These are phyloP conservation scores for Effrenium voratum DNA, from an alignment of 73 alveolate species.

Conservation along the genomic window DNA sequence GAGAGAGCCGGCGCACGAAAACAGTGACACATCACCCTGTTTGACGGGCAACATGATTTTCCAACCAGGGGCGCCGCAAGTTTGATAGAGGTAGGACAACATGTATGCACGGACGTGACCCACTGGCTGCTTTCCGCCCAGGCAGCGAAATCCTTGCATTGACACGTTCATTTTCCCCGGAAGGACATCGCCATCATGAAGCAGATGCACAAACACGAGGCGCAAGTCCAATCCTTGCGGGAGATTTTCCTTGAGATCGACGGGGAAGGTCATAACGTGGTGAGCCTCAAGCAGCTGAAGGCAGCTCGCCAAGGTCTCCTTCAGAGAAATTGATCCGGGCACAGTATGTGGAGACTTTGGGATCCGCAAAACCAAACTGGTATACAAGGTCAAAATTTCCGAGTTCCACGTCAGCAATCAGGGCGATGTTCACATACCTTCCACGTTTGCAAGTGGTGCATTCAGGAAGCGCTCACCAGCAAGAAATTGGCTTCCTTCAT, in stretches of 20 bases:
- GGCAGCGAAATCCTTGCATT: too few species aligned
- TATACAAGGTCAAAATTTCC: too few species aligned
- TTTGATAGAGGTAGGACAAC: too few species aligned
- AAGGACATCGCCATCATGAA: slow-evolving; percentile 90
- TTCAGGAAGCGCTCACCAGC: slow-evolving; percentile 69
- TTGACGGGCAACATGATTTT: too few species aligned
- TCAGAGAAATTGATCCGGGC: neutral
- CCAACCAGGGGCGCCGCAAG: too few species aligned
- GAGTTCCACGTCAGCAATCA: neutral
- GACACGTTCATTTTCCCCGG: too few species aligned
- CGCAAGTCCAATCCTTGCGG: slow-evolving; percentile 70
- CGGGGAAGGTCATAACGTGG: slow-evolving; percentile 12
- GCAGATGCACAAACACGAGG: slow-evolving; percentile 77
- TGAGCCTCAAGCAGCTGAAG: slow-evolving; percentile 60
- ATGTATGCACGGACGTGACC: too few species aligned
- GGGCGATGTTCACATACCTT: neutral
- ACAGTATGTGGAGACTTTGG: neutral
- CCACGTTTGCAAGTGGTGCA: neutral
- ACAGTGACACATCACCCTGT: too few species aligned
- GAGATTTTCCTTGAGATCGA: slow-evolving; percentile 79
- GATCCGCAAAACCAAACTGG: neutral
- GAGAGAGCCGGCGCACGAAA: too few species aligned
- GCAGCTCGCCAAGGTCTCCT: neutral
- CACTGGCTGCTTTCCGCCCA: too few species aligned
- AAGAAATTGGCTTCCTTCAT: slow-evolving; percentile 87